Base-by-base conservation (phyloP, 768 basidiomycete genomes). In the Lactifluus pinguis region DNA sequence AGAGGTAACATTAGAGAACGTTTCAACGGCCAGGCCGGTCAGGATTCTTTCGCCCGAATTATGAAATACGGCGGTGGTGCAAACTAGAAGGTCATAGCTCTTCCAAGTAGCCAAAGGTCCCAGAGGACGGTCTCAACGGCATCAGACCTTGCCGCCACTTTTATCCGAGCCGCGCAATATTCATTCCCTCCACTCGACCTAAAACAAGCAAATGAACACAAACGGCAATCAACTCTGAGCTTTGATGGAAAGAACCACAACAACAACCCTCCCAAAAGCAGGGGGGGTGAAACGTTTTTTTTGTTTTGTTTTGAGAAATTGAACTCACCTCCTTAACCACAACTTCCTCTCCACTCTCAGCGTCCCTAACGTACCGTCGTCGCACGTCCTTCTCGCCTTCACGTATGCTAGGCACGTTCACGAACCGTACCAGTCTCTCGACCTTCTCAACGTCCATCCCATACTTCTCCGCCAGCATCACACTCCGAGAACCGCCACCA, bases 391-490 rank as follows among this genome's bases (percentile, higher is more conserved):
- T 49, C 2, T 13, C 76, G 2, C 72, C 74, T 55, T 75, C 73
- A 50, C 79, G 76, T 6, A 87, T 74, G 69, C 83, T 87, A 14
- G 88, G 86, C 50, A 79, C 83, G 67, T 76, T 89, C 68, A 92
- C 79, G 68, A 78, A 77, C 58, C 75, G 74, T 32, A 80, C 75
- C 19, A 92, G 66, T 19, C 70, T 75, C 52, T 81, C 77, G 38
- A 92, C 63, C 61, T 76, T 79, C 21, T 70, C 72, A 0, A 74
- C 63, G 56, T 87, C 85, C 30, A 92, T 69, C 6, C 73, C 79
- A 68, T 84, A 84, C 67, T 76, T 76, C 53, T 71, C 67, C 41
- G 83, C 81, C 7, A 90, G 72, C n/a, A 69, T 32, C 34, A 38
- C 41, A 17, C 7, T 42, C 41, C 14, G 15, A 42, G 41, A 11